Conservation (phyloP, 305 asterid genomes). For the Solanum hybrid region DNA sequence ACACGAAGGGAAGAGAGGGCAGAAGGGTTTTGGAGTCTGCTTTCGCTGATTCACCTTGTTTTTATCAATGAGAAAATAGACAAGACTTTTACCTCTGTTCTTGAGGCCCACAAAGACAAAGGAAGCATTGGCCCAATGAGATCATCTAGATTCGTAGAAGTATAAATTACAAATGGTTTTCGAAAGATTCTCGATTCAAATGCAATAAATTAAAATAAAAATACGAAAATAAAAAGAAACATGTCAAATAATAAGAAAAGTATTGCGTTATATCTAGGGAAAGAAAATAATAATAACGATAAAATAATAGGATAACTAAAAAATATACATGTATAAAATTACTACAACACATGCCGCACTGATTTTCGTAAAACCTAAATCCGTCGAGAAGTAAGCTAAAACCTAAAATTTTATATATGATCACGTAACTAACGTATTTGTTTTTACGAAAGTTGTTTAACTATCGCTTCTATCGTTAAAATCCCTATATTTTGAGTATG, state of each 20-base stretch:
- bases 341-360: accelerated
- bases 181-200: background rate
- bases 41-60: background rate
- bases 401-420: background rate
- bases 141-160: background rate
- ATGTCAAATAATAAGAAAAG: background rate
- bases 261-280: background rate
- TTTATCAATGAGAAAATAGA: background rate
- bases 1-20: background rate
- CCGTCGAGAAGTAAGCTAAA: background rate
- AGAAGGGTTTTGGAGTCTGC: background rate
- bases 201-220: background rate
- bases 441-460: background rate
- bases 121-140: background rate
- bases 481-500: background rate
- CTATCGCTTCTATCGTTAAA: background rate
- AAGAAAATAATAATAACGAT: background rate
- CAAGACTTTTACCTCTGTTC: background rate
- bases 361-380: background rate
- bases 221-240: accelerated
- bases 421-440: background rate
- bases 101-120: background rate
- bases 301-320: background rate
- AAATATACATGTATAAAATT: background rate
- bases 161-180: background rate